A percentile compares a stretch with the other conserved stretches of the same genome.
These are phyloP conservation scores for Pleurotus tuoliensis DNA, from an alignment of 768 basidiomycete genomes.

Conservation along the genomic window DNA sequence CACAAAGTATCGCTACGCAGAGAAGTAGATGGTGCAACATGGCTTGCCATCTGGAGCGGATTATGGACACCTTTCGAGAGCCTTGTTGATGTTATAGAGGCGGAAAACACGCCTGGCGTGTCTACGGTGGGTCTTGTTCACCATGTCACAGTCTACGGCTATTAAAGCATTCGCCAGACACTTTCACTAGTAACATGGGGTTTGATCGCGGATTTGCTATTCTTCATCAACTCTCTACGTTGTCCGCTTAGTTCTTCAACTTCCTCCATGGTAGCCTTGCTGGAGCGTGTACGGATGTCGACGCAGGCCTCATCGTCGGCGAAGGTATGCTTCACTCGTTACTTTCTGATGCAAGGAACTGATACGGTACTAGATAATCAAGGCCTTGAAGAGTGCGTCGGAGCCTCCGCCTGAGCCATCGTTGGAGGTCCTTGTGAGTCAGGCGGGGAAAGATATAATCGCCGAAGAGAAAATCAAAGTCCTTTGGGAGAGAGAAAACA, in stretches of 20 bases:
- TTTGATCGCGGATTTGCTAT: slow-evolving; percentile 61
- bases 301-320: slow-evolving; percentile 42
- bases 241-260: slow-evolving; percentile 51
- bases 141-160: not conserved
- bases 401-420: slow-evolving; percentile 47
- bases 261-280: slow-evolving; percentile 42
- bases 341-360: slow-evolving; percentile 5
- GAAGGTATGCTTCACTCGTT: slow-evolving; percentile 35
- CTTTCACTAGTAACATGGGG: slow-evolving; percentile 51
- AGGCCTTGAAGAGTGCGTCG: slow-evolving; percentile 47
- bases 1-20: slow-evolving; percentile 28
- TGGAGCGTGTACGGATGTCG: slow-evolving; percentile 46
- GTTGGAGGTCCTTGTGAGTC: slow-evolving; percentile 46
- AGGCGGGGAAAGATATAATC: slow-evolving; percentile 58
- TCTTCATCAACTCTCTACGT: slow-evolving; percentile 56
- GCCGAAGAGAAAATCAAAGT: slow-evolving; percentile 68
- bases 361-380: slow-evolving; percentile 38
- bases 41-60: slow-evolving; percentile 65
- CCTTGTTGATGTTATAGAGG: slow-evolving; percentile 46
- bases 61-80: slow-evolving; percentile 70
- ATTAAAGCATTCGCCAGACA: slow-evolving; percentile 33
- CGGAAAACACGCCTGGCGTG: slow-evolving; percentile 38
- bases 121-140: slow-evolving; percentile 29
- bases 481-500: slow-evolving; percentile 23
- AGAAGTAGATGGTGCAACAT: slow-evolving; percentile 24